Base-by-base conservation (phyloP, 1,284 basidiomycete species). In the Apiotrichum montevideense region DNA sequence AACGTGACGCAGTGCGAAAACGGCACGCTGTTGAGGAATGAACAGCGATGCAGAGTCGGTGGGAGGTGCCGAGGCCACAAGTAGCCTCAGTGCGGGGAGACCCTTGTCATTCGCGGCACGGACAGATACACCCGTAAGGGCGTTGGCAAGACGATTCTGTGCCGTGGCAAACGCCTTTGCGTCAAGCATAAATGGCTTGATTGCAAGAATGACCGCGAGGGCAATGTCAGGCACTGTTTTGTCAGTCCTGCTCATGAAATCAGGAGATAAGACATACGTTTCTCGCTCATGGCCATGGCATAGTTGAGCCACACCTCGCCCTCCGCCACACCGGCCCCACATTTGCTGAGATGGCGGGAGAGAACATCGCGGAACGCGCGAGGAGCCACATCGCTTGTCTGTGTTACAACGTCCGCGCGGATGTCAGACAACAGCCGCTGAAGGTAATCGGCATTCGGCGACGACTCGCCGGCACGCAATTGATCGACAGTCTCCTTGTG, bases 1-100 rank as follows among this genome's bases (percentile, higher is more conserved):
- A 54, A 90, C 85, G 2, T 86, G 83, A 68, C 92, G 90, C 64
- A 96, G 80, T n/a, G 95, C 81, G 71, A 95, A 95, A 45, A 98
- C 84, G 0, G 90, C 87, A 11, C 96, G 80, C 51, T 85, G 87
- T 69, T 90, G 88, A 0, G 92, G 88, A 6, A 98, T 79, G 77
- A 95, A 91, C n/a, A 87, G 80, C 1, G 89, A 79, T 8, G 89
- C 86, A 0, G 88, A 87, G 34, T 94, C 87, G 1, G 82, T 75
- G 14, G 86, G 81, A 0, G 95, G 94, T 0, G 93, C 90, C 0
- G 84, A 79, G 0, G 87, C 86, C 0, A 82, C 80, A n/a, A 98
- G 80, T 10, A 85, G 80, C 3, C 85, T 82, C 6, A 98, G 80
- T 0, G 85, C 75, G 11, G 82, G 72, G 2, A 94, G 75, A 2